Base-by-base conservation (phyloP, 2,329 filamentous ascomycete species). In the Thermoascus crustaceus region DNA sequence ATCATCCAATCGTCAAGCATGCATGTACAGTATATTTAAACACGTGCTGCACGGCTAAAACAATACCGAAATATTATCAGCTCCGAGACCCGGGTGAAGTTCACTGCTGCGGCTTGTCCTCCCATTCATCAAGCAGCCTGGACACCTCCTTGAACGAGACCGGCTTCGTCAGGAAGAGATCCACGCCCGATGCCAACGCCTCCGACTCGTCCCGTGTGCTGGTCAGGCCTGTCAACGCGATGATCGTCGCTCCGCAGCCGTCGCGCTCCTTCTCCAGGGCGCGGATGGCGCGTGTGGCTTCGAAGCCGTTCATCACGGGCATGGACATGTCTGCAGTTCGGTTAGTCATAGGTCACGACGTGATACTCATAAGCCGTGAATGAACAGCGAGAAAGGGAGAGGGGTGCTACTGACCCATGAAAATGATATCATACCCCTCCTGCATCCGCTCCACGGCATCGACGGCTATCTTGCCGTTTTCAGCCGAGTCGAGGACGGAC, bases 291-390 rank as follows among this genome's bases (percentile, higher is more conserved):
- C 64, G 58, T 4, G 67, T 67, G 2, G 67, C 63, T 44, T 67
- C 61, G 31, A 69, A 67, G 1, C 67, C 66, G 42, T 68, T 62
- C 63, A 68, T 66, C 4, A 67, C 58, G 0, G 66, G 66, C 65
- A 69, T 69, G 2, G 59, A 62, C 22, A 69, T 66, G 32, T 69
- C 62, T 54, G 23, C 17, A 20, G 4, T 10, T 27, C 11, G 30
- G 21, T 20, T 10, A 32, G 11, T 37, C n/a, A 16, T 35, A 19
- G 16, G 5, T 21, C 17, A 8, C 9, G 8, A n/a, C 18, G 7
- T 13, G 4, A n/a, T n/a, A n/a, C n/a, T n/a, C n/a, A n/a, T n/a
- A n/a, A n/a, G n/a, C n/a, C n/a, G n/a, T n/a, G n/a, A n/a, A n/a
- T n/a, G n/a, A n/a, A n/a, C n/a, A n/a, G n/a, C n/a, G n/a, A 33